Base-by-base conservation (phyloP, 345 rosid species). In the Gossypium bickii region DNA sequence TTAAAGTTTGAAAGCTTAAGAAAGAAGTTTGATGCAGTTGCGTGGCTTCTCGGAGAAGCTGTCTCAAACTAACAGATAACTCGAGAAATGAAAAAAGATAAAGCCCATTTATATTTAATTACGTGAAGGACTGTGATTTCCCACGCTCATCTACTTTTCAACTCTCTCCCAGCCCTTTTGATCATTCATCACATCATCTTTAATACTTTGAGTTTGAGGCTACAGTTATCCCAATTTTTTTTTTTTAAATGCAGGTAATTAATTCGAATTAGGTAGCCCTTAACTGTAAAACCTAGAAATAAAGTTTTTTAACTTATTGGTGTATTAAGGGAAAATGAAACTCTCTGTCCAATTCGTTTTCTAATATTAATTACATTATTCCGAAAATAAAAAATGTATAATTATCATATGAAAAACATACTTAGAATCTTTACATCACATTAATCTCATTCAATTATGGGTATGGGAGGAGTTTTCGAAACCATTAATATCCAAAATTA, bases 21-120 rank as follows among this genome's bases (percentile, higher is more conserved):
- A 1, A 47, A 0, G 18, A 80, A 80, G 83, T 48, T 62, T 77
- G 47, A 4, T 9, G 5, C 8, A 10, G 72, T 53, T 63, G 80
- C 76, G 76, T 74, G 48, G 78, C 78, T 76, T 77, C 69, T 25
- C 20, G 47, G 64, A 74, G 73, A 80, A 74, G 72, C 75, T 52
- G 48, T 73, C 16, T 25, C 41, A 60, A 60, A 27, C 17, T 22
- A 58, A 58, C 62, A 11, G 34, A 24, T 59, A 10, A 47, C 56
- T 1, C 20, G 20, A 17, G 20, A 16, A 47, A 1, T 11, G 49
- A 34, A 34, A 48, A 51, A 52, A 1, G 18, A 16, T 2, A 52
- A 52, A 52, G 57, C 57, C 56, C 76, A 48, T 59, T 2, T 2
- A 73, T 51, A 47, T 55, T 51, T 7, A 13, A 18, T 16, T 24